These are phyloP conservation scores for Plantago ovata DNA, from an alignment of 257 asterid species.

Conservation along the genomic window DNA sequence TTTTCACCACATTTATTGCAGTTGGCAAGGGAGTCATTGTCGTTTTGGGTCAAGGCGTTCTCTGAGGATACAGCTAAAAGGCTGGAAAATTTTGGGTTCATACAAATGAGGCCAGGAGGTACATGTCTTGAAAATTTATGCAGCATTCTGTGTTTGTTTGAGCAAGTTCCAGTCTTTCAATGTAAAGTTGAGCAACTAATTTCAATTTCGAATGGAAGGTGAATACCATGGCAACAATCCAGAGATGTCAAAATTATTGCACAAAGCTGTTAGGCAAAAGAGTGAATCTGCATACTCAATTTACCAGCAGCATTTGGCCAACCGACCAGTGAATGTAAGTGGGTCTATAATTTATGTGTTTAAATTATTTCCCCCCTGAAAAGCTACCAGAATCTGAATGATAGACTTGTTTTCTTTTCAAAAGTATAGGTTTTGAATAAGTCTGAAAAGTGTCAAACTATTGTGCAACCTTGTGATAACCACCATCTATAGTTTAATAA, in stretches of 20 bases:
- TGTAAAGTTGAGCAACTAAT: background rate
- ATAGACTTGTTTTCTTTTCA: conserved; percentile 1
- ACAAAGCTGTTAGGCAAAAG: conserved; percentile 94
- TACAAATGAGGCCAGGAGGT: conserved; percentile 99
- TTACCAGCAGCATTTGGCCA: conserved; percentile 96
- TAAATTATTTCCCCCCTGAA: background rate
- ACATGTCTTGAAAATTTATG: conserved; percentile 20
- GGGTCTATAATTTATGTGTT: conserved; percentile 12
- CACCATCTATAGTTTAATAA: background rate
- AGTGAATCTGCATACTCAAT: conserved; percentile 82
- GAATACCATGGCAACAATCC: conserved; percentile 99
- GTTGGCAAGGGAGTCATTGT: conserved; percentile 92
- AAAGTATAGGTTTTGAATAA: conserved; percentile 9
- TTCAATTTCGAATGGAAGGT: conserved; percentile 37
- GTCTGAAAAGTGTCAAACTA: background rate
- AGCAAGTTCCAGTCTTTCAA: too few relatives aligned
- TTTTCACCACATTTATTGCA: conserved; percentile 26
- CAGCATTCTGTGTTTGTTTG: conserved; percentile 3
- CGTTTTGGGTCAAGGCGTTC: conserved; percentile 98
- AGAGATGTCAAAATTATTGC: conserved; percentile 98
- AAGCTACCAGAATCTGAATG: conserved; percentile 3
- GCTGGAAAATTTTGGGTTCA: conserved; percentile 96
- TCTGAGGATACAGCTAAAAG: conserved; percentile 98
- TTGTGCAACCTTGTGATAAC: background rate
- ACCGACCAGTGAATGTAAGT: conserved; percentile 95